These are phyloP conservation scores for Lanmaoa rubissima DNA, from an alignment of 768 basidiomycete genomes.

Conservation along the genomic window DNA sequence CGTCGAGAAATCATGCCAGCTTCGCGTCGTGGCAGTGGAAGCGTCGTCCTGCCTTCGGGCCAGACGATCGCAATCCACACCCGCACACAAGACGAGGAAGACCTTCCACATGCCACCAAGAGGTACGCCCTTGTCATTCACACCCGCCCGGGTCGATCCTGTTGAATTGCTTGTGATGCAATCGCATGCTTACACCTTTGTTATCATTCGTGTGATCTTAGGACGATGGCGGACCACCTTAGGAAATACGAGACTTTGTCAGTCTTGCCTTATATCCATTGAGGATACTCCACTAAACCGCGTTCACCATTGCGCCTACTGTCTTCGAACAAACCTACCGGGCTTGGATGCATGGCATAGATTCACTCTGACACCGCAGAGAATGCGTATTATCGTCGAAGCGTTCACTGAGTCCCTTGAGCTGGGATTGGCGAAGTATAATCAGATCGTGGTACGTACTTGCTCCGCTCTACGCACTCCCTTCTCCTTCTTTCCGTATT, in stretches of 20 bases:
- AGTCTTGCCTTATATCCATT: constrained; percentile 35
- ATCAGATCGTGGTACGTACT: constrained; percentile 81
- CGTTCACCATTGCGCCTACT: background rate
- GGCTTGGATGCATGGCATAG: constrained; percentile 34
- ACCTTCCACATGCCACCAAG: constrained; percentile 92
- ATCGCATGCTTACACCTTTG: constrained; percentile 5
- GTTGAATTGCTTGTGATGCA: background rate
- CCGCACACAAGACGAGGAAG: constrained; percentile 82
- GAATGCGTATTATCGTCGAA: constrained; percentile 97
- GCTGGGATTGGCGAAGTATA: constrained; percentile 74
- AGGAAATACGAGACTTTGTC: constrained; percentile 86
- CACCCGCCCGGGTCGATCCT: background rate
- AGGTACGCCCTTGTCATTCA: constrained; percentile 48
- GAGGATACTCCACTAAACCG: constrained; percentile 1
- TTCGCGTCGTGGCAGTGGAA: constrained; percentile 78
- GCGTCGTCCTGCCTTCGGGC: constrained; percentile 67
- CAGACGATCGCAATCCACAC: constrained; percentile 85
- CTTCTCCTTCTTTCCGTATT: constrained; percentile 1
- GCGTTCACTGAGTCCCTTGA: constrained; percentile 93
- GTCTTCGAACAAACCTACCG: background rate
- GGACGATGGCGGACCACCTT: constrained; percentile 93
- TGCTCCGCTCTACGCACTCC: background rate
- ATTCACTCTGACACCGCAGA: constrained; percentile 83
- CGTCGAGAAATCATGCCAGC: constrained; percentile 48
- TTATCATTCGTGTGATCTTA: constrained; percentile 26